These are phyloP conservation scores for Psophocarpus tetragonolobus DNA, from an alignment of 306 rosid genomes.

Conservation along the genomic window DNA sequence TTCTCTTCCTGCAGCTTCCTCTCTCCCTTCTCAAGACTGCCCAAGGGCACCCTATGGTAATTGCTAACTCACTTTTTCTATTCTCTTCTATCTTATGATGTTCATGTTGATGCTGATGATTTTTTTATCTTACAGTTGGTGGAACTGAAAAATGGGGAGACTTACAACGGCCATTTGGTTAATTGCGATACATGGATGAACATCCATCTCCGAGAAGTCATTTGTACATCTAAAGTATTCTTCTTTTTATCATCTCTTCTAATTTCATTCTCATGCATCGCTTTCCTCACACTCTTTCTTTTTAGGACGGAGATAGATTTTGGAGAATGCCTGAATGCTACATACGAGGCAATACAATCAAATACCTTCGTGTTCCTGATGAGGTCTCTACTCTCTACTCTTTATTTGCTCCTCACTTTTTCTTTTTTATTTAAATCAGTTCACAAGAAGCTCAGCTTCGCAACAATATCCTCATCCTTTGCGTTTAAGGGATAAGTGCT, in stretches of 20 bases:
- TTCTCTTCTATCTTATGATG: not conserved
- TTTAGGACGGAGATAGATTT: constrained; percentile 96
- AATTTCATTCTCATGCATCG: not conserved
- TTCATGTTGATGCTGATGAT: not conserved
- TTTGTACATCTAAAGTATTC: constrained; percentile 86
- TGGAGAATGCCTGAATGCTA: constrained; percentile 99
- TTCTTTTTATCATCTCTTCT: not conserved
- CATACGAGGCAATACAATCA: constrained; percentile 93
- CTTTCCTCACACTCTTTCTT: not conserved
- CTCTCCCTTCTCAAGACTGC: constrained; percentile 94
- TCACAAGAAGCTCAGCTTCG: not conserved
- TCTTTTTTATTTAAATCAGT: not conserved
- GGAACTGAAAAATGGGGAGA: constrained; percentile 95
- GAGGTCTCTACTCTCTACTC: constrained; percentile 59
- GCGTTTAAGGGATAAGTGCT: no score
- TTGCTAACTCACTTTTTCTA: constrained; percentile 43
- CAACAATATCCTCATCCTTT: no score
- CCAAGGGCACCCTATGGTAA: constrained; percentile 95
- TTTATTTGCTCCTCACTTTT: not conserved
- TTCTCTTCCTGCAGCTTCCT: constrained; percentile 65
- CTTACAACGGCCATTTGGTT: constrained; percentile 97
- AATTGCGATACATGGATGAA: constrained; percentile 99
- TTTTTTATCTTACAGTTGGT: constrained; percentile 90
- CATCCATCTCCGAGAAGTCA: constrained; percentile 99
- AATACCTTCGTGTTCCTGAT: constrained; percentile 97